Conservation (phyloP, 2,329 filamentous ascomycete species). For the Scedosporium boydii region DNA sequence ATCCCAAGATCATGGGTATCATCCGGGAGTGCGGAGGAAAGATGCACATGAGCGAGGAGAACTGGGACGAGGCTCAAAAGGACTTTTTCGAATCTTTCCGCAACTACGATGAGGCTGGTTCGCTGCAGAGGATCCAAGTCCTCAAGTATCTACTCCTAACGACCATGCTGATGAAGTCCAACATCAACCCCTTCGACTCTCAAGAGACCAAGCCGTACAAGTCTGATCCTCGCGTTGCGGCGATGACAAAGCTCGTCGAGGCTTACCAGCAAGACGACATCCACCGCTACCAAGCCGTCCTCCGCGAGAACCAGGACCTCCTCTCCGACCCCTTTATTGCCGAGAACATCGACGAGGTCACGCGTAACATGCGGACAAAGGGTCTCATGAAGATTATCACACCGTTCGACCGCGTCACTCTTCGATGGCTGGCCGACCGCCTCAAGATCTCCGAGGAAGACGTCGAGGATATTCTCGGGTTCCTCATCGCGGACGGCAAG, state of each 20-base stretch:
- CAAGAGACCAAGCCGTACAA: conserved; percentile 99
- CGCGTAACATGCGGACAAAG: conserved; percentile 95
- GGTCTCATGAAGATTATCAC: conserved; percentile 87
- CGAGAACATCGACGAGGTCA: conserved; percentile 98
- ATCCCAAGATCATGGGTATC: conserved; percentile 98
- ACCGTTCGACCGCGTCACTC: conserved; percentile 85
- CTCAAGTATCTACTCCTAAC: conserved; percentile 94
- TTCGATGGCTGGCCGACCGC: conserved; percentile 78
- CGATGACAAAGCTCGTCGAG: conserved; percentile 95
- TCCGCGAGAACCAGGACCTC: conserved; percentile 81
- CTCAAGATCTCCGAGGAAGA: conserved; percentile 79
- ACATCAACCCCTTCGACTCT: conserved; percentile 98
- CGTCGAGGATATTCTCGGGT: conserved; percentile 91
- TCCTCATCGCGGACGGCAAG: conserved; percentile 83
- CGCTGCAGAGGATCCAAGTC: conserved; percentile 90
- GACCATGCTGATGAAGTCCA: conserved; percentile 96
- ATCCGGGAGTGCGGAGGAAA: conserved; percentile 98
- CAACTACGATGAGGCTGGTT: conserved; percentile 97
- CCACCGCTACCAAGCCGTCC: conserved; percentile 77
- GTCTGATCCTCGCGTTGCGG: conserved; percentile 86
- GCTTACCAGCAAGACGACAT: conserved; percentile 95
- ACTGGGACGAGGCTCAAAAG: conserved; percentile 93
- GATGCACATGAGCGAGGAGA: conserved; percentile 99
- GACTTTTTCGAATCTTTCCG: conserved; percentile 99
- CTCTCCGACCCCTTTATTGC: conserved; percentile 91